Base-by-base conservation (phyloP, 108 stramenopile species). In the Cyclostephanos tholiformis region DNA sequence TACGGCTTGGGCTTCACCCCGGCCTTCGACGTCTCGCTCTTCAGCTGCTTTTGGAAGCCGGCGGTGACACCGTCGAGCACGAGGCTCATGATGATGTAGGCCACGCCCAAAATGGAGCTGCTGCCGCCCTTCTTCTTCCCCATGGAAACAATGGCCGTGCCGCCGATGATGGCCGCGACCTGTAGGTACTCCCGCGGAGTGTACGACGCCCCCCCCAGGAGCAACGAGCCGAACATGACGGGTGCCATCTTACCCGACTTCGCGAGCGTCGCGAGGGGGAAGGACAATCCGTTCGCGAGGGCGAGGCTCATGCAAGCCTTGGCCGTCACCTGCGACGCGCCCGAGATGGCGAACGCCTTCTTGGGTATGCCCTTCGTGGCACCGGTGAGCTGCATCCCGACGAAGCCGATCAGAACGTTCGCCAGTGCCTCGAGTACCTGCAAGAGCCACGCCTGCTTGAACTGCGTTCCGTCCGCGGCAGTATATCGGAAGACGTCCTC, bases 181-280 rank as follows among this genome's bases (percentile, higher is more conserved):
- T 95, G 92, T 20, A 92, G 72, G 71, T 95, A 97, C 71, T 97
- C 94, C 41, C 96, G 79, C 30, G 89, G 5, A 16, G 77, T 73
- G 77, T 97, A 97, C 17, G 77, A 73, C 6, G 96, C 94, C n/a
- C 96, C 96, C 51, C 96, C 94, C 57, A 97, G 71, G 17, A 95
- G 26, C 62, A 97, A 69, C 6, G 89, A 89, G 20, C 96, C 96
- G 25, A 88, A 70, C 96, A 97, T 97, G 65, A 97, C 96, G 19
- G 96, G 96, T 17, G 94, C 96, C 96, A 95, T 95, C 65, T 97
- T 97, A n/a, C 92, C 96, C 44, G 82, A 86, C 70, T 97, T 97
- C 27, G 94, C 96, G 20, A 97, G 71, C 9, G 92, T 97, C 4
- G 93, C 94, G 25, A 97, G 89, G 17, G 94, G 93, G 74, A 97